Evolutionary conservation across 148 eudicot genomes (phyloP), one percentile per base, ranked within the genome.

Genomic region (Limonium bicolor): DNA sequence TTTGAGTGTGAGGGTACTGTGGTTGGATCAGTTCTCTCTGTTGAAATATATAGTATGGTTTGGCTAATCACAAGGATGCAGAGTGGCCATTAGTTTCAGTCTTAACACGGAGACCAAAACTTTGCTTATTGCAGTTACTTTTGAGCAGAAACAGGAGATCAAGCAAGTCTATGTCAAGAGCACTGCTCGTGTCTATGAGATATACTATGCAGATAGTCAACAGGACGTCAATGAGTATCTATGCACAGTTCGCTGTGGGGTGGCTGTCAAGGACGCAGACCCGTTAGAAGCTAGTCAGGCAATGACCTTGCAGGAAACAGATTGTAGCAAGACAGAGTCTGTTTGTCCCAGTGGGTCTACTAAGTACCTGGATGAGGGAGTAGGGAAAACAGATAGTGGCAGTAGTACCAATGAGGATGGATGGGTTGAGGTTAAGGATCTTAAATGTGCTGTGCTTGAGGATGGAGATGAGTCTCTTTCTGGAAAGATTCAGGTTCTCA

Each of bases 181-280:
- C 58, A 77, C 85, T 33, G 93, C 95, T 35, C 72, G 94, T 31
- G 68, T 77, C 24, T 90, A 68, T 67, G 97, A 90, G 67, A 66
- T 90, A 16, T 90, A 90, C 65, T 77, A 51, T 67, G 60, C 83
- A 35, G 54, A 42, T 50, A 28, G 54, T 54, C 36, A 27, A 9
- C 57, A 53, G 50, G 58, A 68, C 53, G 59, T 43, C 29, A 67
- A 67, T 63, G 85, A 77, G 41, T 84, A 90, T 50, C 77, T 90
- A 10, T 84, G 87, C 60, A 84, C 97, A 35, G 93, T 84, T 63
- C 93, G 76, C 13, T 90, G 97, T 53, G 64, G 93, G 34, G 32
- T 67, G 65, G 93, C 76, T 56, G 66, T 61, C 41, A 57, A 57
- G 56, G 73, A 50, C 50, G 79, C 60, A 29, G 67, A 52, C 44